Base-by-base conservation (phyloP, 768 basidiomycete species). In the Trichaptum fuscoviolaceum region DNA sequence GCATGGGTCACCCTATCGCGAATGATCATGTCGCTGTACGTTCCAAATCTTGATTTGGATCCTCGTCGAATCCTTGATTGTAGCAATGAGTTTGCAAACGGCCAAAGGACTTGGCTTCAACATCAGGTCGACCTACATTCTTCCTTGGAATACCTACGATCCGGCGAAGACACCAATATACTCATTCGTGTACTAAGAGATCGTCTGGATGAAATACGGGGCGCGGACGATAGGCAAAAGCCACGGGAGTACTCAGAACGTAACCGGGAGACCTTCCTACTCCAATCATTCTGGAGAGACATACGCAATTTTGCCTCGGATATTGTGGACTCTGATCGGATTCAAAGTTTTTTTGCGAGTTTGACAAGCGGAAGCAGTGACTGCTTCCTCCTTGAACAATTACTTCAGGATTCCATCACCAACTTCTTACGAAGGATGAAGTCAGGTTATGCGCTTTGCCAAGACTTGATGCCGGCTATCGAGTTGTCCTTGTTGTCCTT, bases 21-120 rank as follows among this genome's bases (percentile, higher is more conserved):
- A 20, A 69, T 88, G 64, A 75, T 95, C 26, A 73, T 94, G 25
- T 80, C 88, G 3, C 82, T 96, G 23, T 89, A 90, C 72, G 81
- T 99, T 52, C 95, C 97, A 0, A 84, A 93, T 74, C 78, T 85
- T 1, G 94, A 96, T 1, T 77, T 98, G 62, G 97, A 99, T 74
- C 97, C 97, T 27, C 87, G 89, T 7, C 87, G 87, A 25, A 83
- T 88, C 35, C 81, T 87, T 64, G 81, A 79, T 63, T 83, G 79
- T 62, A 77, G 79, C 0, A 71, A 72, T 1, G 74, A 78, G 34
- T 85, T 87, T 30, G 80, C 82, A 73, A 71, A 73, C 30, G 71
- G 79, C 62, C 80, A 86, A 64, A 70, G 78, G 35, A 69, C 73
- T 1, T 70, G 78, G 26, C 69, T 92, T 2, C 68, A 72, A 3